Percentiles rank a stretch among this genome's conserved stretches.
phyloP scores from a whole-genome alignment of 805 yeast species.

The Metschnikowia similis region DNA sequence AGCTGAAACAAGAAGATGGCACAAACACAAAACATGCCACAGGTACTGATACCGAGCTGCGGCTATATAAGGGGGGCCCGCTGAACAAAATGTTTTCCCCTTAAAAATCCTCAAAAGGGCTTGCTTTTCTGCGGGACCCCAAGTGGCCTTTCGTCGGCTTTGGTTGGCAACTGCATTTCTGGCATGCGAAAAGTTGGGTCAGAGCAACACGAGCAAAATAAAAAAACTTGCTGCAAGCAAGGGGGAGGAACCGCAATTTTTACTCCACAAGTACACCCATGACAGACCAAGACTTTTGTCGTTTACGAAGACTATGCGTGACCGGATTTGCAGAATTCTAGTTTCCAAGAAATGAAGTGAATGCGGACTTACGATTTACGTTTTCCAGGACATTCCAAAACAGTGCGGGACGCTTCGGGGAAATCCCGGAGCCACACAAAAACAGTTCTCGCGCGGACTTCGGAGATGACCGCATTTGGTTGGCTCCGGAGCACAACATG shows the following conservation, averaged over 20 bases:
- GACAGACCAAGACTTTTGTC: background rate
- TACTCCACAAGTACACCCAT: too few species aligned
- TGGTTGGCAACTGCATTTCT: background rate
- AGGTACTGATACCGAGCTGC: background rate
- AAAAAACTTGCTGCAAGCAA: background rate
- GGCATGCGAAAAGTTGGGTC: constrained; percentile 2
- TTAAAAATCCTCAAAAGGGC: background rate
- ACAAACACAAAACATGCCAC: background rate
- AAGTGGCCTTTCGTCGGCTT: background rate
- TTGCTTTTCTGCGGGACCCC: background rate
- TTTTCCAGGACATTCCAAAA: constrained; percentile 5
- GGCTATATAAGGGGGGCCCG: background rate
- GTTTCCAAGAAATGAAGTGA: background rate
- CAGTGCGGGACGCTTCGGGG: constrained; percentile 1
- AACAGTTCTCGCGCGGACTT: background rate
- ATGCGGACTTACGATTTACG: constrained; percentile 1
- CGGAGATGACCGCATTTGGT: background rate
- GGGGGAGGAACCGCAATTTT: background rate
- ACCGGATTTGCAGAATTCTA: background rate
- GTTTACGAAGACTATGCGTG: background rate
- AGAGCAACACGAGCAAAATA: background rate
- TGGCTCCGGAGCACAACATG: background rate
- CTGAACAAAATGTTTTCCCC: background rate
- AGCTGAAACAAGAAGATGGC: background rate
- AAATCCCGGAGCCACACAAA: background rate